Percentiles rank a stretch among this genome's conserved stretches.
These are phyloP conservation scores for Annulohypoxylon moriforme DNA, from an alignment of 495 filamentous ascomycete species.

Conservation along the genomic window DNA sequence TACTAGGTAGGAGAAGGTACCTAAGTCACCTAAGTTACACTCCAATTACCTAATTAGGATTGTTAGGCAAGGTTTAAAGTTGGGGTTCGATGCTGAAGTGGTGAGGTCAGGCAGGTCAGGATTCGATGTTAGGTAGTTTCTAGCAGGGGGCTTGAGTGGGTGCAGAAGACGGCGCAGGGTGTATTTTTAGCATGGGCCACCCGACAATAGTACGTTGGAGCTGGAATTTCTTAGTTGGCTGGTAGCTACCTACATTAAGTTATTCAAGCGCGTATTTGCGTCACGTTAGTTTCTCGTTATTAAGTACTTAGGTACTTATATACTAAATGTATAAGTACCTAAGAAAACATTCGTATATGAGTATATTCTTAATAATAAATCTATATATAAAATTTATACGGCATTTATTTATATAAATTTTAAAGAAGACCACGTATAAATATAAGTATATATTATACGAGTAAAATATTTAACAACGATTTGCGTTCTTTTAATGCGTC, in stretches of 20 bases:
- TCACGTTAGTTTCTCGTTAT: constrained; percentile 10
- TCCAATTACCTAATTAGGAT: constrained; percentile 22
- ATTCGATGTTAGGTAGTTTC: neutral
- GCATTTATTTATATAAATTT: no score
- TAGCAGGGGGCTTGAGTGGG: constrained; percentile 17
- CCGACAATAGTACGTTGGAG: neutral
- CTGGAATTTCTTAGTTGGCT: constrained; percentile 6
- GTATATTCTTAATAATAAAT: no score
- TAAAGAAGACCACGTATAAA: neutral
- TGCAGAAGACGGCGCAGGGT: constrained; percentile 20
- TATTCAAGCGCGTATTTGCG: constrained; percentile 24
- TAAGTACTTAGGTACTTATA: constrained; percentile 7
- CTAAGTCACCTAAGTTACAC: neutral
- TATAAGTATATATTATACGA: constrained; percentile 29
- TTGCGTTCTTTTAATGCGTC: constrained; percentile 1
- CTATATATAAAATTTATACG: no score
- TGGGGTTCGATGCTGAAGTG: constrained; percentile 6
- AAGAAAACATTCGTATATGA: no score
- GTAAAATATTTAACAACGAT: constrained; percentile 16
- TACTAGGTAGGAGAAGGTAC: neutral
- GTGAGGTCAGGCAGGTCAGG: constrained; percentile 34
- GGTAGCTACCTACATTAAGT: constrained; percentile 22
- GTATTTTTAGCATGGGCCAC: constrained; percentile 13
- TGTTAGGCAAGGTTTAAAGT: neutral
- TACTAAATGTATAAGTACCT: neutral